A percentile compares a stretch with the other conserved stretches of the same genome.
phyloP scores from a whole-genome alignment of 192 early-diverging fungal species.

The Dissophora ornata region DNA sequence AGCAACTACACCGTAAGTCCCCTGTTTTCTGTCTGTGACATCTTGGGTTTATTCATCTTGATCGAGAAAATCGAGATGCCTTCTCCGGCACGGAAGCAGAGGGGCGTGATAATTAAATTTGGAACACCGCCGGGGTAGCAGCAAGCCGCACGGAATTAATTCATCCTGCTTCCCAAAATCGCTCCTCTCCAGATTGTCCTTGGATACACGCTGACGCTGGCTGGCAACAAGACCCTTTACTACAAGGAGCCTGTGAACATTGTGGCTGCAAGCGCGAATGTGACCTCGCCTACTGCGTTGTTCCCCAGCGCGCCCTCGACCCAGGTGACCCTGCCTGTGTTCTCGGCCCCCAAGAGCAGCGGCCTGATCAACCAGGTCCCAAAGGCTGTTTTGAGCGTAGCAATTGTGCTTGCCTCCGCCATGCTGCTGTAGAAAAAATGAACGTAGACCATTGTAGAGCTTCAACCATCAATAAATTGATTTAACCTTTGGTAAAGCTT shows the following conservation, averaged over 20 bases:
- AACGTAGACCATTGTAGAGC: neutral
- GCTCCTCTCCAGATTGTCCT: constrained; percentile 23
- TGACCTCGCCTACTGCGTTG: constrained; percentile 16
- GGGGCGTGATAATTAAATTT: constrained; percentile 13
- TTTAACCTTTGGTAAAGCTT: too few species aligned
- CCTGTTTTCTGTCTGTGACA: too few species aligned
- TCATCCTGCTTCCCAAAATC: too few species aligned
- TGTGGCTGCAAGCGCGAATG: constrained; percentile 12
- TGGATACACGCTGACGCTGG: constrained; percentile 24
- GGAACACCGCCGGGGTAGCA: neutral
- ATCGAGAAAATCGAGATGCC: too few species aligned
- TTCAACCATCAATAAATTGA: too few species aligned
- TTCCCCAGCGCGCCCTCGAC: constrained; percentile 9
- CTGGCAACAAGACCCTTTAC: constrained; percentile 13
- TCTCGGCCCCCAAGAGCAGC: constrained; percentile 13
- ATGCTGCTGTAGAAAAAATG: constrained; percentile 20
- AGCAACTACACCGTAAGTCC: constrained; percentile 42
- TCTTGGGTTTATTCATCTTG: neutral
- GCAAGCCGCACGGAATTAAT: too few species aligned
- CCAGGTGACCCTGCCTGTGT: constrained; percentile 23
- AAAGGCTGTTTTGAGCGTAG: constrained; percentile 20
- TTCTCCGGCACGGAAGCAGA: too few species aligned
- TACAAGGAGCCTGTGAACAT: constrained; percentile 37
- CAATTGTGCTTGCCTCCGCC: constrained; percentile 24
- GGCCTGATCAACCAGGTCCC: constrained; percentile 24